These are phyloP conservation scores for Sarocladium strictum DNA, from an alignment of 2,329 filamentous ascomycete species.

Conservation along the genomic window DNA sequence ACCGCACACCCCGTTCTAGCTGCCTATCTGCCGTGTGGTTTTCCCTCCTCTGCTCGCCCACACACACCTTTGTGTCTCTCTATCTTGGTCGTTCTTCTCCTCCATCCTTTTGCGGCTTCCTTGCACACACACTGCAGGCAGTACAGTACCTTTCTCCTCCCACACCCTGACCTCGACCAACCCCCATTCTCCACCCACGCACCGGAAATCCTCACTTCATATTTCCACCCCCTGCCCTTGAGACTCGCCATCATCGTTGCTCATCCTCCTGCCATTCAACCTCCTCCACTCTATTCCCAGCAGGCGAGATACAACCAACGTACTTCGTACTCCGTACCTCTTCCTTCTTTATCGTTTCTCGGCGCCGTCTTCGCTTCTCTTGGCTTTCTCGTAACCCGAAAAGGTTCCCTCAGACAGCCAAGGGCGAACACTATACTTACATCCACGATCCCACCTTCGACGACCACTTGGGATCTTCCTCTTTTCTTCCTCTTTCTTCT, in stretches of 20 bases:
- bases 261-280: constrained; percentile 6
- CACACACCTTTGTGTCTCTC: not conserved
- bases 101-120: not conserved
- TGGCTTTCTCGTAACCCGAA: not conserved
- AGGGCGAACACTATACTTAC: constrained; percentile 1
- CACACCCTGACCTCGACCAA: not conserved
- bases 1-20: not conserved
- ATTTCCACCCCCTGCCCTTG: not conserved
- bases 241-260: not conserved
- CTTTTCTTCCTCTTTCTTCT: not conserved
- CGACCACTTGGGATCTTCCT: not conserved
- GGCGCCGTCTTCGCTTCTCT: not conserved
- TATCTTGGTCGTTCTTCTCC: not conserved
- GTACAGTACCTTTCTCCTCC: not conserved
- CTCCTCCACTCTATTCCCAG: constrained; percentile 7
- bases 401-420: not conserved
- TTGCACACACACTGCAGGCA: not conserved
- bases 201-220: not conserved
- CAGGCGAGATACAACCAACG: not conserved
- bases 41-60: not conserved
- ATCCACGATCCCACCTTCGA: not conserved
- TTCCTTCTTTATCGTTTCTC: not conserved
- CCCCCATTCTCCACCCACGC: not conserved
- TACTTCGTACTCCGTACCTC: not conserved
- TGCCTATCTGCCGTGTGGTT: not conserved